Base-by-base conservation (phyloP, 495 filamentous ascomycete genomes). In the Trypethelium eluteriae region DNA sequence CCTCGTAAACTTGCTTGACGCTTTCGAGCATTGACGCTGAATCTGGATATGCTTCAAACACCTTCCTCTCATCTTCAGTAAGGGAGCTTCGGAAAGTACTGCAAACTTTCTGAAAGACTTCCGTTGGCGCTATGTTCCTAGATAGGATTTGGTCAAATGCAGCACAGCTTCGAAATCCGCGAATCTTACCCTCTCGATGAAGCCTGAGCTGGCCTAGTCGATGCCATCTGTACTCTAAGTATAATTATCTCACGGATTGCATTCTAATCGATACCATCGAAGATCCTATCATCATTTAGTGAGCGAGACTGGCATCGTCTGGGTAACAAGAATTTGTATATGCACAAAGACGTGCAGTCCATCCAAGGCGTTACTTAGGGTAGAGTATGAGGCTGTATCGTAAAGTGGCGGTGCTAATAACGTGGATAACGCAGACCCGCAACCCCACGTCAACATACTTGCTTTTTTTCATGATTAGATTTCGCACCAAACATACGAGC, bases 11-110 rank as follows among this genome's bases (percentile, higher is more conserved):
- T 53, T 53, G 47, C 47, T 53, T 53, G 47, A 53, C 47, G 47
- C 47, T 53, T 53, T 53, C 47, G 47, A 53, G 47, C 47, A 53
- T 53, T 53, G 47, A 53, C 47, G 47, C 16, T 53, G 47, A 53
- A 53, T 53, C 47, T 18, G 47, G n/a, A 53, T 53, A 53, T 53
- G 47, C 47, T 53, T 53, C 47, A 25, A 53, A 53, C 47, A 53
- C 47, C 5, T 53, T 53, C 47, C 47, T 53, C 47, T 53, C 47
- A 53, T 53, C 47, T 53, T 53, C 47, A 18, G 47, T 53, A 53
- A 53, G 47, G 18, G 47, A 53, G 47, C 47, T 53, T 53, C 47
- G 47, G 47, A 53, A 53, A 53, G 9, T 53, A 18, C 3, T 53
- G 47, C 47, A 53, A 3, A 53, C 47, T 53, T 53, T 53, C 47